phyloP scores from a whole-genome alignment of 2,329 filamentous ascomycete genomes.

The Xylaria digitata region DNA sequence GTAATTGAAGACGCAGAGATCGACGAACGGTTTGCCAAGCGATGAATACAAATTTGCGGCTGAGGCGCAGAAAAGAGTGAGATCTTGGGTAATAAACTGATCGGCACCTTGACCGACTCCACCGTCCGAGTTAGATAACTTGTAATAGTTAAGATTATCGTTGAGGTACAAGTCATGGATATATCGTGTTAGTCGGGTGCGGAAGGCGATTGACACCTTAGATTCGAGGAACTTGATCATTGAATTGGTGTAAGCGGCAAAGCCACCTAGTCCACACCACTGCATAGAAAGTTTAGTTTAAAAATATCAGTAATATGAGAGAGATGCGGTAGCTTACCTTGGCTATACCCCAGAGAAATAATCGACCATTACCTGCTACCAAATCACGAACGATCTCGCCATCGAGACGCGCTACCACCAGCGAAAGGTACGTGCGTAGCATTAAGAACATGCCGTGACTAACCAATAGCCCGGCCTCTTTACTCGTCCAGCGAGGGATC shows the following conservation, averaged over 20 bases:
- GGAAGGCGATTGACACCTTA: slow-evolving; percentile 98
- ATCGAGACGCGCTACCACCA: slow-evolving; percentile 91
- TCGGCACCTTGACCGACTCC: slow-evolving; percentile 92
- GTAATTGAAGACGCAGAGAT: slow-evolving; percentile 97
- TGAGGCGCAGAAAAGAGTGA: slow-evolving; percentile 93
- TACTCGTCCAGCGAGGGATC: slow-evolving; percentile 94
- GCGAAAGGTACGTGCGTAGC: slow-evolving; percentile 90
- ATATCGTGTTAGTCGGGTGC: slow-evolving; percentile 92
- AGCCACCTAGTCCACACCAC: slow-evolving; percentile 93
- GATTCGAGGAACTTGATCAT: slow-evolving; percentile 99
- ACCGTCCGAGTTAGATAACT: slow-evolving; percentile 90
- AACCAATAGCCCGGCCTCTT: slow-evolving; percentile 89
- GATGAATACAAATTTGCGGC: slow-evolving; percentile 95
- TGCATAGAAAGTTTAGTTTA: slow-evolving; percentile 46
- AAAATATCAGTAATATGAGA: not conserved
- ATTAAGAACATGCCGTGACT: slow-evolving; percentile 92
- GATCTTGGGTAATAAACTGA: slow-evolving; percentile 96
- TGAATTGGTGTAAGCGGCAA: slow-evolving; percentile 96
- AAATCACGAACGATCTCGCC: slow-evolving; percentile 96
- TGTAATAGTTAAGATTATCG: slow-evolving; percentile 96
- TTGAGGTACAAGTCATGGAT: slow-evolving; percentile 98
- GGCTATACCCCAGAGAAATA: slow-evolving; percentile 86
- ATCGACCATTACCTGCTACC: slow-evolving; percentile 91
- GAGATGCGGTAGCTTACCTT: slow-evolving; percentile 65
- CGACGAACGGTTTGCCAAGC: slow-evolving; percentile 96